Conservation (phyloP, 768 basidiomycete species). For the Suillus discolor region DNA sequence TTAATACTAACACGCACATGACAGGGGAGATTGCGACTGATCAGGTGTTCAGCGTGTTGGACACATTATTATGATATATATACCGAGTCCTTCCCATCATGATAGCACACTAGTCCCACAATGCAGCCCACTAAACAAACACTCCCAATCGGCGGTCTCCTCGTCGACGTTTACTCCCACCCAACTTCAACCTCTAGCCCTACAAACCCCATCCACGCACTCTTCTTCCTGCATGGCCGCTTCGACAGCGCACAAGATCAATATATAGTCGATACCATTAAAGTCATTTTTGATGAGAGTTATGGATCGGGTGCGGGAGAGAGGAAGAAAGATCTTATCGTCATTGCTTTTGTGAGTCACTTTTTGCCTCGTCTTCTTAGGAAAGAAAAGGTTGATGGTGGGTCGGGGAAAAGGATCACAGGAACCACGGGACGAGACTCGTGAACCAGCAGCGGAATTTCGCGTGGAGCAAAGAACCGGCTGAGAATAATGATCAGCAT, state of each 20-base stretch:
- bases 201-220: conserved; percentile 23
- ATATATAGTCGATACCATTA: conserved; percentile 19
- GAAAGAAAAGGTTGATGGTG: no score
- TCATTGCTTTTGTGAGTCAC: conserved; percentile 28
- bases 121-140: conserved; percentile 1
- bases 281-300: conserved; percentile 22
- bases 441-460: conserved; percentile 27
- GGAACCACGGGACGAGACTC: conserved; percentile 33
- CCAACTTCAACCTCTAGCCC: background rate
- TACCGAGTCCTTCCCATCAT: no score
- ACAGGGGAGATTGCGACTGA: no score
- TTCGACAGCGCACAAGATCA: conserved; percentile 1
- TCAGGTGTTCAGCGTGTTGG: no score
- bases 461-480: conserved; percentile 26
- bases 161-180: conserved; percentile 28
- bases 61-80: no score
- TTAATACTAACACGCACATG: no score
- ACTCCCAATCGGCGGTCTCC: conserved; percentile 28
- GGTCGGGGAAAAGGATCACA: conserved; percentile 28
- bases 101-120: no score
- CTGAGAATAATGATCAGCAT: conserved; percentile 26
- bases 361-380: no score
- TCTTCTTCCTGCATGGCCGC: conserved; percentile 35
- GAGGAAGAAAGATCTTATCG: conserved; percentile 28
- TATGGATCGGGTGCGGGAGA: conserved; percentile 13